Evolutionary conservation across 345 rosid species (phyloP), one percentile per base, ranked within the genome.

Genomic region (Luvunga scandens): DNA sequence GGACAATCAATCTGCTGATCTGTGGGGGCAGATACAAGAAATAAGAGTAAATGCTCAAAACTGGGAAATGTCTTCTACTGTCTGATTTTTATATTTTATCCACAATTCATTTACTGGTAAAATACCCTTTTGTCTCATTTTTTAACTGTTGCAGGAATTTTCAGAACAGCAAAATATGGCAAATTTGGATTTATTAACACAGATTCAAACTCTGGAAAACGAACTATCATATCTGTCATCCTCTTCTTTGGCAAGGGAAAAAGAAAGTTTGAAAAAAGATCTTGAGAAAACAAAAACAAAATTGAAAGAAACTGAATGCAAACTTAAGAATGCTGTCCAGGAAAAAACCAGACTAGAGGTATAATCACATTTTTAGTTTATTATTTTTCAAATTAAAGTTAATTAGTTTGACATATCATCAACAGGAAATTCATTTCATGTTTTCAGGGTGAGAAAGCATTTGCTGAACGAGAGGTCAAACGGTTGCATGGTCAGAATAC

Each of bases 301-400:
- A 88, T 86, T 95, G 77, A 92, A 92, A 83, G 98, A 95, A 83
- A 89, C 88, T 6, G 99, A 92, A 82, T 91, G 83, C 78, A 95
- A 90, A 85, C 91, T 95, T 64, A 93, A 87, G 89, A 95, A 85
- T 90, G 86, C 66, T 70, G 87, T 93, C 80, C 99, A 95, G 84
- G 97, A 95, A 86, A 95, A 93, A 87, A 95, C 98, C 68, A 95
- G 92, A 87, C 91, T 95, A 77, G 99, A 95, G 99, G 99, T 94
- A 80, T 79, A 56, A 38, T 70, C 21, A 38, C 57, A 22, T 67
- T 60, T 48, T 10, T 36, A 16, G 77, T 24, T 36, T 63, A 8
- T 80, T 79, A 68, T 36, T 33, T 4, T 7, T 27, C 34, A 60
- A 61, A 61, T 68, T 77, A 48, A 75, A 42, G 6, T 48, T 75